These are phyloP conservation scores for Phellinidium pouzarii DNA, from an alignment of 1,284 basidiomycete genomes.

Conservation along the genomic window DNA sequence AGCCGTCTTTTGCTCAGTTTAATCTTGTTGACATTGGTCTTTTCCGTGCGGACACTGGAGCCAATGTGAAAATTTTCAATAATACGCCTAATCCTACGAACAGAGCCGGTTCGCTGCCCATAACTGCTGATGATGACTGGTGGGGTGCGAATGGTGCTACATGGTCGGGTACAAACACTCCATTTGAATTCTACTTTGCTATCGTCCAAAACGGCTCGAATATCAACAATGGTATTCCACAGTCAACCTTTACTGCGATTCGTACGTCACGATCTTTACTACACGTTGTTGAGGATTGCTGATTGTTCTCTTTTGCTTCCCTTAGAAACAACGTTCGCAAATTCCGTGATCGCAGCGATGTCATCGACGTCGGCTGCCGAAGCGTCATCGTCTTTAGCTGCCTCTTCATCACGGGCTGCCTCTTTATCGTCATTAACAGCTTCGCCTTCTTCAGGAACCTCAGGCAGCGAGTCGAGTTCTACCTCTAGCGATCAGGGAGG, in stretches of 20 bases:
- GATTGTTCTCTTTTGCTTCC: neutral
- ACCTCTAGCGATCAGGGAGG: constrained; percentile 25
- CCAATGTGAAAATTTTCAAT: constrained; percentile 37
- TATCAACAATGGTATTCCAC: constrained; percentile 50
- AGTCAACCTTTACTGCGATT: constrained; percentile 66
- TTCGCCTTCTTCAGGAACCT: constrained; percentile 32
- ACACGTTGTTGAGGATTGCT: constrained; percentile 13
- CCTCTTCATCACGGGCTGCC: constrained; percentile 16
- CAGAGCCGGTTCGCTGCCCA: constrained; percentile 45
- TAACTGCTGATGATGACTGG: constrained; percentile 68
- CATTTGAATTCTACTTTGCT: constrained; percentile 68
- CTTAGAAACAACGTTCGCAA: constrained; percentile 65
- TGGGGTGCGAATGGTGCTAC: constrained; percentile 49
- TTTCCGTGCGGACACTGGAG: constrained; percentile 55
- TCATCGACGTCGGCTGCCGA: constrained; percentile 35
- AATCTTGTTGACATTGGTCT: constrained; percentile 62
- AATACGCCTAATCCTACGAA: constrained; percentile 43
- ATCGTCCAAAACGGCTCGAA: constrained; percentile 48
- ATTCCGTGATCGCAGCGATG: constrained; percentile 50
- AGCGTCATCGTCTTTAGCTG: constrained; percentile 27
- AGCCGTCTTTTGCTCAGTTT: constrained; percentile 38
- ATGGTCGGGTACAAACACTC: constrained; percentile 46
- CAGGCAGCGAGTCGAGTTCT: constrained; percentile 22
- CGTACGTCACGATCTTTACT: constrained; percentile 48
- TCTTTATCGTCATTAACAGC: constrained; percentile 29